Evolutionary conservation across 352 stramenopile genomes (phyloP).

Genomic region (Phytophthora uliginosa): DNA sequence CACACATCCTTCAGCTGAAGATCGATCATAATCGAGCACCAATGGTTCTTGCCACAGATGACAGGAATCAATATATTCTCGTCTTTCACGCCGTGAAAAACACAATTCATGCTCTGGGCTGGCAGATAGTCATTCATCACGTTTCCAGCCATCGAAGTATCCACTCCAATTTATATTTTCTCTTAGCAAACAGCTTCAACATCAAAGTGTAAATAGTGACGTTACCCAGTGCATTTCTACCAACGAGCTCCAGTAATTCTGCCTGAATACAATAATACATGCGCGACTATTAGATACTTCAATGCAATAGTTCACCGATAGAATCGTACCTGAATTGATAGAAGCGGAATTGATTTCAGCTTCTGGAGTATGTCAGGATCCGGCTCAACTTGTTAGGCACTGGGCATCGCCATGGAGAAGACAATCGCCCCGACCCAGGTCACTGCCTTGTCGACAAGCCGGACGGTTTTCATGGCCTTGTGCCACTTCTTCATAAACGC

Average conservation of each 20-base stretch:
- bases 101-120: no score
- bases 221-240: neutral
- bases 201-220: neutral
- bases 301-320: neutral
- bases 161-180: no score
- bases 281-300: neutral
- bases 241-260: slow-evolving; percentile 4
- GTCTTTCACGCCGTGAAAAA: no score
- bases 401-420: neutral
- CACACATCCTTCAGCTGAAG: neutral
- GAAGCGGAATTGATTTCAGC: neutral
- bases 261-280: neutral
- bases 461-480: neutral
- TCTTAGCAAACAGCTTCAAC: neutral
- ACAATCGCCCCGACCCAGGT: neutral
- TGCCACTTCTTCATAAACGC: neutral
- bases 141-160: no score
- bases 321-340: neutral
- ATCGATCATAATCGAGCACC: slow-evolving; percentile 4
- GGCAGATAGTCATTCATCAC: no score
- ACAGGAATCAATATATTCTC: slow-evolving; percentile 2
- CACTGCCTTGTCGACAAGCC: neutral
- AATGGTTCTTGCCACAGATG: neutral
- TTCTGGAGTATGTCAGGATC: neutral
- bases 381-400: neutral